Conservation (phyloP, 257 asterid species). For the Orobanche coerulescens region DNA sequence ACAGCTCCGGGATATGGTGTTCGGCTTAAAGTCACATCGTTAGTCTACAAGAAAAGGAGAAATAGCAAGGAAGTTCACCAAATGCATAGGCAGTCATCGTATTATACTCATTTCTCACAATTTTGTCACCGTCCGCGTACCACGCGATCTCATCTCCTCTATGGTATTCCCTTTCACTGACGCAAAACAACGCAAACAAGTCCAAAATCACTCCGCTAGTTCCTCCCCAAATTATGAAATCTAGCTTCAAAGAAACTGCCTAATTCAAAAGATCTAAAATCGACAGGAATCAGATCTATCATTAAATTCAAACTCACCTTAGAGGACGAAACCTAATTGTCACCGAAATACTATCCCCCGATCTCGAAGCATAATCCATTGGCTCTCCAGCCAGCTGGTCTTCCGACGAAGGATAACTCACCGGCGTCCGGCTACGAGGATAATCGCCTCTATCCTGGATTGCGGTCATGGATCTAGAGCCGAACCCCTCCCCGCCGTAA, state of each 20-base stretch:
- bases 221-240: conserved; percentile 30
- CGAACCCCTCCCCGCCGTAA: conserved; percentile 40
- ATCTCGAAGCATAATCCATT: conserved; percentile 49
- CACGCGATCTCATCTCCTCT: conserved; percentile 93
- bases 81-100: conserved; percentile 83
- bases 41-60: not conserved
- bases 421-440: conserved; percentile 48
- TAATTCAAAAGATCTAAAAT: conserved; percentile 28
- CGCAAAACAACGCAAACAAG: conserved; percentile 25
- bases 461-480: conserved; percentile 76
- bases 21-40: not conserved
- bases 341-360: conserved; percentile 90
- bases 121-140: conserved; percentile 79
- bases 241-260: conserved; percentile 24
- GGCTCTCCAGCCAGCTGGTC: conserved; percentile 60
- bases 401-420: conserved; percentile 53
- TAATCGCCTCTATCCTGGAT: conserved; percentile 34
- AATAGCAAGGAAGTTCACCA: conserved; percentile 40
- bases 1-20: conserved; percentile 1
- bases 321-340: conserved; percentile 92
- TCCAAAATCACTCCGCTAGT: conserved; percentile 22
- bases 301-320: conserved; percentile 50
- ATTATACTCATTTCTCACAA: conserved; percentile 84
- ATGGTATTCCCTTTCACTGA: conserved; percentile 85
- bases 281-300: conserved; percentile 47